These are phyloP conservation scores for Knoxia roxburghii DNA, from an alignment of 257 asterid genomes.

Conservation along the genomic window DNA sequence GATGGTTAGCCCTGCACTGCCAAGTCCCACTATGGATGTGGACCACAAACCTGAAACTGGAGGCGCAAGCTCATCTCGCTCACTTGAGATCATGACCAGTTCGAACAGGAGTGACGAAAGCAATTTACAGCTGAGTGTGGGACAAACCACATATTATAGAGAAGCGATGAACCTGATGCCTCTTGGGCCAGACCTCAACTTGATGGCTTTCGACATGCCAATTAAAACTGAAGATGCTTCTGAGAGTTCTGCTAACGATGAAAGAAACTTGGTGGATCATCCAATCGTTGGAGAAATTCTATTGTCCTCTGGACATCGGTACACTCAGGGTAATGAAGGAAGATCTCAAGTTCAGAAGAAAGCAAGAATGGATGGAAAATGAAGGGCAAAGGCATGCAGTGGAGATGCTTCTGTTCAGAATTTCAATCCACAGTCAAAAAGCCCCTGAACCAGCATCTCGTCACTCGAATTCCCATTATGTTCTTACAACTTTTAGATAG, in stretches of 20 bases:
- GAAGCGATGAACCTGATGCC: neutral
- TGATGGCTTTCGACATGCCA: slow-evolving; percentile 12
- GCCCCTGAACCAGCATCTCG: neutral
- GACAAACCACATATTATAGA: neutral
- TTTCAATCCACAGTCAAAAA: neutral
- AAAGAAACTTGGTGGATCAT: slow-evolving; percentile 30
- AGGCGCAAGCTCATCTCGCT: slow-evolving; percentile 23
- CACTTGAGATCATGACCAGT: slow-evolving; percentile 23
- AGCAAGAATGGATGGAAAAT: slow-evolving; percentile 5
- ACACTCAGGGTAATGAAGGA: slow-evolving; percentile 26
- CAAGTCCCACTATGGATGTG: slow-evolving; percentile 17
- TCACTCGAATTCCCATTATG: neutral
- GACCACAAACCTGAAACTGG: slow-evolving; percentile 23
- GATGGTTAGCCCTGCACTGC: slow-evolving; percentile 9
- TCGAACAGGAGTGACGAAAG: slow-evolving; percentile 19
- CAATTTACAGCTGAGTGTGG: neutral
- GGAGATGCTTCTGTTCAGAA: slow-evolving; percentile 3
- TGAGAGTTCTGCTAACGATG: neutral
- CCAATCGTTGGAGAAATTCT: slow-evolving; percentile 21
- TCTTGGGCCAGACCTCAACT: slow-evolving; percentile 5
- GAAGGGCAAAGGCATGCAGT: slow-evolving; percentile 4
- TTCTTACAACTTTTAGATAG: neutral
- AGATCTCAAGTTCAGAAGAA: slow-evolving; percentile 28
- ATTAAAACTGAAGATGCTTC: slow-evolving; percentile 25
- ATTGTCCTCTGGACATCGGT: slow-evolving; percentile 21